Evolutionary conservation across 2,329 filamentous ascomycete genomes (phyloP).

Genomic region (Monosporascus sp.): DNA sequence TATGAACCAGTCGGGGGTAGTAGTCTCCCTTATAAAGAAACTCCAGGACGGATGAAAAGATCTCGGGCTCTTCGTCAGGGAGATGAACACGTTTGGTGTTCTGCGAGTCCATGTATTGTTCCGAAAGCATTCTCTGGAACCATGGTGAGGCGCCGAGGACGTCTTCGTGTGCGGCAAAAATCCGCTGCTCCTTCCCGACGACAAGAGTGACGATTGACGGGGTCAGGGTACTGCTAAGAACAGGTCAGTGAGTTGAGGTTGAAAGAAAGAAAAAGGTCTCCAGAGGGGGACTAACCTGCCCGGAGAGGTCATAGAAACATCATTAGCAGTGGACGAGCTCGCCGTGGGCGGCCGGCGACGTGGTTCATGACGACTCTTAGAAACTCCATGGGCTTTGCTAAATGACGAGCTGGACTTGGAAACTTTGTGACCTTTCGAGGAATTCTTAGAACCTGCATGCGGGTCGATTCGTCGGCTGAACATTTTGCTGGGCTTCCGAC

Average conservation of each 20-base stretch:
- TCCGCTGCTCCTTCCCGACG: slow-evolving; percentile 73
- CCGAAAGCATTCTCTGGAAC: slow-evolving; percentile 62
- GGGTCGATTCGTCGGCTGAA: slow-evolving; percentile 43
- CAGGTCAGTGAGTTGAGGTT: slow-evolving; percentile 6
- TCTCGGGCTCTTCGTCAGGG: slow-evolving; percentile 80
- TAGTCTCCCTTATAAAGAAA: slow-evolving; percentile 95
- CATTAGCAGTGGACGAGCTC: slow-evolving; percentile 30
- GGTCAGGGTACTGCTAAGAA: slow-evolving; percentile 42
- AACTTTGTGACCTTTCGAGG: slow-evolving; percentile 45
- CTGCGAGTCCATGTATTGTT: slow-evolving; percentile 54
- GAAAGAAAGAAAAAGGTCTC: neutral
- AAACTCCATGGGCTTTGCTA: slow-evolving; percentile 47
- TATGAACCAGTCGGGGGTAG: slow-evolving; percentile 75
- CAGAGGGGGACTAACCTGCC: slow-evolving; percentile 34
- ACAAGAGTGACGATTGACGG: slow-evolving; percentile 74
- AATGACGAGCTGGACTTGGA: slow-evolving; percentile 50
- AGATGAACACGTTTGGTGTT: slow-evolving; percentile 68
- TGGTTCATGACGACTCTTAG: slow-evolving; percentile 49
- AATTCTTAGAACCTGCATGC: slow-evolving; percentile 40
- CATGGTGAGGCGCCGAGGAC: slow-evolving; percentile 73
- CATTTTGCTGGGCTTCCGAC: slow-evolving; percentile 31
- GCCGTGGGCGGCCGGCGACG: slow-evolving; percentile 44
- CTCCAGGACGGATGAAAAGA: slow-evolving; percentile 85
- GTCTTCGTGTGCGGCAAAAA: slow-evolving; percentile 89
- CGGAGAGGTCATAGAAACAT: slow-evolving; percentile 32